Conservation (phyloP, 2,329 filamentous ascomycete species). For the Stachybotrys elegans region DNA sequence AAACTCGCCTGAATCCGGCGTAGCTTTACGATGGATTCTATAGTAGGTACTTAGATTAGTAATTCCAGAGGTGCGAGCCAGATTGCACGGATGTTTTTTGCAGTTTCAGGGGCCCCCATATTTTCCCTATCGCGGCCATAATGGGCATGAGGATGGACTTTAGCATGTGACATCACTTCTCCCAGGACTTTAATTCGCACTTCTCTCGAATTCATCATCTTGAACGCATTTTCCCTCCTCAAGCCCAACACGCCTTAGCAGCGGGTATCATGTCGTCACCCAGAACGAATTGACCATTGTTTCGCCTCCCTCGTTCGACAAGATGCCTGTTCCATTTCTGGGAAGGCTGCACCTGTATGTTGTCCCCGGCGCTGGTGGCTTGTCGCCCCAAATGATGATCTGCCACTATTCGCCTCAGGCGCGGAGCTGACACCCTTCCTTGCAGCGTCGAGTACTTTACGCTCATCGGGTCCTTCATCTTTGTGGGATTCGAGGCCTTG, state of each 20-base stretch:
- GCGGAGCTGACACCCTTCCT: not conserved
- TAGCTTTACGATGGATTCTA: too few species aligned
- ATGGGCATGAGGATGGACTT: too few species aligned
- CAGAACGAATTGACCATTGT: slow-evolving; percentile 6
- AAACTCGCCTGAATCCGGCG: too few species aligned
- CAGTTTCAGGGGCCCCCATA: too few species aligned
- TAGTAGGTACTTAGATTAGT: too few species aligned
- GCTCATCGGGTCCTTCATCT: slow-evolving; percentile 73
- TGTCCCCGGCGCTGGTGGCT: not conserved
- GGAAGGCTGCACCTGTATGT: slow-evolving; percentile 48
- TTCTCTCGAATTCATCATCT: too few species aligned
- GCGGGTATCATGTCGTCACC: not conserved
- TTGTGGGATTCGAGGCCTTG: slow-evolving; percentile 77
- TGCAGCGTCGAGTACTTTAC: slow-evolving; percentile 79
- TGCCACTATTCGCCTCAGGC: too few species aligned
- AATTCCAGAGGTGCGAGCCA: too few species aligned
- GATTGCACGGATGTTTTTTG: too few species aligned
- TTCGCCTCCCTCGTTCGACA: slow-evolving; percentile 9
- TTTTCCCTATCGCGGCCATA: too few species aligned
- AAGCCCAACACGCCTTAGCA: not conserved
- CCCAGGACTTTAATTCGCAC: not conserved
- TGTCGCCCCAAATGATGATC: too few species aligned
- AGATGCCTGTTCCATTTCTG: slow-evolving; percentile 49
- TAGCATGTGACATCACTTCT: slow-evolving; percentile 24
- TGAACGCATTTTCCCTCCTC: not conserved